Percentiles rank a stretch among this genome's conserved stretches.
phyloP scores from a whole-genome alignment of 345 rosid species.

The Eucalyptus tenuipes region DNA sequence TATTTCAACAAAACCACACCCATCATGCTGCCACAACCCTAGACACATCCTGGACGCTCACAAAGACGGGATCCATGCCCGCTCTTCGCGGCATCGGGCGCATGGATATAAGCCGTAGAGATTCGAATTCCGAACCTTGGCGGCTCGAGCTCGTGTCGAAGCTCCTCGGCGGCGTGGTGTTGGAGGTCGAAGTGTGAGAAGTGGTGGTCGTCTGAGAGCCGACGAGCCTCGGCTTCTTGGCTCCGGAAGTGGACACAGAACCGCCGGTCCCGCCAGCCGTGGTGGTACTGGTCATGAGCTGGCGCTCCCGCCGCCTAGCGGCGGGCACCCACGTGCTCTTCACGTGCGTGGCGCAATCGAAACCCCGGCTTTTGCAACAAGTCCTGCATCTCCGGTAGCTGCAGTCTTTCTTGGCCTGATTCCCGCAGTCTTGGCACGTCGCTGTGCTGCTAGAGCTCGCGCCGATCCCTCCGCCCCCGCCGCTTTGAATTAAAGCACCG shows the following conservation, averaged over 20 bases:
- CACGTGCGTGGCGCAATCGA: constrained; percentile 84
- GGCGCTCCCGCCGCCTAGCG: constrained; percentile 80
- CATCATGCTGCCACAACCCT: background rate
- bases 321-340: constrained; percentile 99
- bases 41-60: background rate
- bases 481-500: constrained; percentile 11
- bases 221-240: constrained; percentile 69
- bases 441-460: constrained; percentile 12
- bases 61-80: background rate
- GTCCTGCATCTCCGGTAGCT: constrained; percentile 79
- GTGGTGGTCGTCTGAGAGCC: constrained; percentile 56
- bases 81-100: background rate
- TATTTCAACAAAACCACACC: background rate
- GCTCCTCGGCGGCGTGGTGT: constrained; percentile 84
- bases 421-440: constrained; percentile 97
- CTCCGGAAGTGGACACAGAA: constrained; percentile 68
- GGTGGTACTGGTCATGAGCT: constrained; percentile 25
- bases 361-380: constrained; percentile 92
- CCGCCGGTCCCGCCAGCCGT: constrained; percentile 41
- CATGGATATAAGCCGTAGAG: background rate
- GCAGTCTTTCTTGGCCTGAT: constrained; percentile 97
- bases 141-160: constrained; percentile 83
- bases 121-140: constrained; percentile 38
- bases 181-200: constrained; percentile 88
- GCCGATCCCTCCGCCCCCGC: constrained; percentile 16